Evolutionary conservation across 192 early-diverging fungal genomes (phyloP).

Genomic region (Diversispora eburnea): DNA sequence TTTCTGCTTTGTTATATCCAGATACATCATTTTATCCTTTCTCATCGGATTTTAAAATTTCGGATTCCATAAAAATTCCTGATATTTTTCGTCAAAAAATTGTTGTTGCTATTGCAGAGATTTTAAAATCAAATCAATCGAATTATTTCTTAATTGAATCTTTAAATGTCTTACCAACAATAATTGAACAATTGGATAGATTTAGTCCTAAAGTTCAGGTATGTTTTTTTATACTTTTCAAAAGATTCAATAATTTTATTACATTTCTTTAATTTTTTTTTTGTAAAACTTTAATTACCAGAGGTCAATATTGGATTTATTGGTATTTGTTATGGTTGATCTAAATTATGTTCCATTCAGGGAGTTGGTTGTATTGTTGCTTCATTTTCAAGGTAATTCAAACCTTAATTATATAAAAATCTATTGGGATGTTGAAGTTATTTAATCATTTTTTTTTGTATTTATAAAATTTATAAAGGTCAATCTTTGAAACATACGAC

Average conservation of each 20-base stretch:
- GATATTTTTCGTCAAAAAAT: constrained; percentile 35
- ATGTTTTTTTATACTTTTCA: neutral
- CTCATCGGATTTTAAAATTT: neutral
- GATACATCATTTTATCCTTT: constrained; percentile 7
- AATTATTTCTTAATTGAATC: constrained; percentile 59
- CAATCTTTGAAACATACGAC: constrained; percentile 49
- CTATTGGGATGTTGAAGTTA: neutral
- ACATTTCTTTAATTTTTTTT: neutral
- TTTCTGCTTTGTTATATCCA: constrained; percentile 42
- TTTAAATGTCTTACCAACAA: constrained; percentile 45
- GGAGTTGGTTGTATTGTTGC: constrained; percentile 48
- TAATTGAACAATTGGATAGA: constrained; percentile 52
- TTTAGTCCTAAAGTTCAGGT: constrained; percentile 46
- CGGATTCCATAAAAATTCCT: constrained; percentile 19
- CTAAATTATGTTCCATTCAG: constrained; percentile 64
- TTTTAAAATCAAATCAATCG: constrained; percentile 48
- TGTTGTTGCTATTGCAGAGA: constrained; percentile 34
- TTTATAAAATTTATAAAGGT: constrained; percentile 31
- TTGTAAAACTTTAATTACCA: constrained; percentile 29
- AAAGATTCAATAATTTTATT: neutral
- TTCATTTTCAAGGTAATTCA: constrained; percentile 50
- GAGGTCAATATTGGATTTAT: constrained; percentile 48
- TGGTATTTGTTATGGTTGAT: constrained; percentile 53
- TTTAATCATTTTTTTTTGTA: constrained; percentile 13
- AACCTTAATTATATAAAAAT: neutral